Evolutionary conservation across 2,329 filamentous ascomycete genomes (phyloP), one percentile per base, ranked within the genome.

Genomic region (Colletotrichum euphorbiae): DNA sequence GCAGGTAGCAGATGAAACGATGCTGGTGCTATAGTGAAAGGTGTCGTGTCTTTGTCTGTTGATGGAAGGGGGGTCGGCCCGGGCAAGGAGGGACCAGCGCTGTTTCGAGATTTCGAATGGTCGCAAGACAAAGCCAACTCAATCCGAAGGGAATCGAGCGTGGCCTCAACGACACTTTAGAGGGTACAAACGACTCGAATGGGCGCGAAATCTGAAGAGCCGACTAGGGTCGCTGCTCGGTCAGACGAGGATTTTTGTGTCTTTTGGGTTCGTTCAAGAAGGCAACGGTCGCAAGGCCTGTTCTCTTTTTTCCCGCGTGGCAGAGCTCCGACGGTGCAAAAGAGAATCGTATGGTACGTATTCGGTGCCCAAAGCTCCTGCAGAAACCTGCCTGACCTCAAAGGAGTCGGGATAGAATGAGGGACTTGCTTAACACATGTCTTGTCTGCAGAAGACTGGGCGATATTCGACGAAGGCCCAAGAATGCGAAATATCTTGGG

Each of bases 321-420:
- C 28, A 61, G 42, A 69, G 42, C 46, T 67, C 48, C 51, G 28
- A 67, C 42, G 42, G 62, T 13, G 31, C 42, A 67, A 24, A 13
- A 52, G 42, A 38, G 31, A 60, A 69, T 61, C 31, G 55, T 60
- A 61, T 24, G 46, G 60, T 64, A 64, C 66, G 48, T 60, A 56
- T 67, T 61, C 36, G 38, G 50, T 67, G 55, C 66, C 66, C 66
- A 57, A 50, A 67, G 46, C 88, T 92, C 89, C 90, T 93, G 91
- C 91, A 93, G 91, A 87, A 87, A 84, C 90, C 90, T 87, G 90
- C 91, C 51, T 93, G 91, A 90, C 89, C 89, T 91, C 89, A 91
- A 91, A 91, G 89, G 88, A 90, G 87, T 84, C 78, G 76, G 69
- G 73, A 75, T 75, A 58, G 67, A 64, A 66, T 57, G 56, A 58